Conservation (phyloP, 495 filamentous ascomycete genomes). For the Hypomontagnella monticulosa region DNA sequence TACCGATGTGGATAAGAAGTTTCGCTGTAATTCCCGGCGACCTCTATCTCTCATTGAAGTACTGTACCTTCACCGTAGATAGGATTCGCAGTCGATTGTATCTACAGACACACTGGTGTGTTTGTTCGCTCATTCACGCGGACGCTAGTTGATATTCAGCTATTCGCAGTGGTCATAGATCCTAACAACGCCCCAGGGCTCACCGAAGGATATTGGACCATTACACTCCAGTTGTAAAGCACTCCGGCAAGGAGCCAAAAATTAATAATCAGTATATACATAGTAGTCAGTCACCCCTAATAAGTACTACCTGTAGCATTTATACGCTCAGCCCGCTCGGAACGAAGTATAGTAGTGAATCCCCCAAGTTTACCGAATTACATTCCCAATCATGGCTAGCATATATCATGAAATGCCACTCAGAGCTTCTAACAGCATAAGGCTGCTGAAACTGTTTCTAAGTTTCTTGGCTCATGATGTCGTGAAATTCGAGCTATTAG, state of each 20-base stretch:
- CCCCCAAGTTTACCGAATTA: no score
- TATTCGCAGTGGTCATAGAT: background rate
- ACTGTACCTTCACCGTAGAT: no score
- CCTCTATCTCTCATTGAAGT: no score
- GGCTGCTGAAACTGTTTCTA: background rate
- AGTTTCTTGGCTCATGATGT: background rate
- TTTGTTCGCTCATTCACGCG: background rate
- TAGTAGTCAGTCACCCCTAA: no score
- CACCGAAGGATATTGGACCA: background rate
- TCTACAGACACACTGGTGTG: no score
- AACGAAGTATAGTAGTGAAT: no score
- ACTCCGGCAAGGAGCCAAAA: background rate
- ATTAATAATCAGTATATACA: background rate
- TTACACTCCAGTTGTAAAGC: background rate
- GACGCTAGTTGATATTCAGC: constrained; percentile 1
- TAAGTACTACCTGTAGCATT: no score
- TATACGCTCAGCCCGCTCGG: no score
- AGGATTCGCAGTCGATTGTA: no score
- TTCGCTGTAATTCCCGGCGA: no score
- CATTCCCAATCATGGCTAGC: background rate
- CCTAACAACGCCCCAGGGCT: background rate
- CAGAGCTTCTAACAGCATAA: background rate
- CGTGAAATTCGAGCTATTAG: background rate
- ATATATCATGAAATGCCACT: constrained; percentile 3
- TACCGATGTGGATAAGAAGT: no score